Evolutionary conservation across 2,329 filamentous ascomycete species (phyloP), one percentile per base, ranked within the genome.

Genomic region (Fusarium mundagurra): DNA sequence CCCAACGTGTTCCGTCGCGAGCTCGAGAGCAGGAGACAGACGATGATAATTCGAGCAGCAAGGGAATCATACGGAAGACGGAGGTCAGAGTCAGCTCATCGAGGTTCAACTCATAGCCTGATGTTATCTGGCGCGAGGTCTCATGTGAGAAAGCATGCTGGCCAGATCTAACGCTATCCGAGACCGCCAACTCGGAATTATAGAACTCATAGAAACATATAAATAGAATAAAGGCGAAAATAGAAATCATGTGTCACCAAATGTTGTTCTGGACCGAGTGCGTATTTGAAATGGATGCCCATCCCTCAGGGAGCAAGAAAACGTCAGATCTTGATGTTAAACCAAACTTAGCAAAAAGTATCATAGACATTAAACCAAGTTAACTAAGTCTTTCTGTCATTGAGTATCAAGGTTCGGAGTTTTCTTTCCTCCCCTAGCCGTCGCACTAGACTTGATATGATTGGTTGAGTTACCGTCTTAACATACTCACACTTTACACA

Each of bases 401-500:
- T 47, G 1, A 22, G 27, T 13, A 8, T 22, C 9, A 47, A 22
- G 18, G 4, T 20, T 9, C 13, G 10, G 8, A 8, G 13, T 8
- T 47, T 8, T 16, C 18, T 29, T 22, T 47, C 13, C 3, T 31
- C 45, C 6, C 6, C 45, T 2, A 12, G 20, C 13, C 13, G 4
- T 8, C 1, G 4, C 5, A 20, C 24, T 47, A 2, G 16, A 31
- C 8, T 2, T 17, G 6, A 0, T 3, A 3, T 5, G 47, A 33
- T 33, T 12, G 5, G 0, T 18, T 0, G 10, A 5, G 29, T 50
- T 50, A 33, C 0, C 0, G 1, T n/a, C 29, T 10, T 33, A 50
- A 9, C 13, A 31, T 3, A 0, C 7, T 0, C 0, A 0, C 1
- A 13, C 13, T 0, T 1, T 0, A 22, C 2, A 0, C 1, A 3